Base-by-base conservation (phyloP, 2,329 filamentous ascomycete species). In the Dactylellina leptospora region DNA sequence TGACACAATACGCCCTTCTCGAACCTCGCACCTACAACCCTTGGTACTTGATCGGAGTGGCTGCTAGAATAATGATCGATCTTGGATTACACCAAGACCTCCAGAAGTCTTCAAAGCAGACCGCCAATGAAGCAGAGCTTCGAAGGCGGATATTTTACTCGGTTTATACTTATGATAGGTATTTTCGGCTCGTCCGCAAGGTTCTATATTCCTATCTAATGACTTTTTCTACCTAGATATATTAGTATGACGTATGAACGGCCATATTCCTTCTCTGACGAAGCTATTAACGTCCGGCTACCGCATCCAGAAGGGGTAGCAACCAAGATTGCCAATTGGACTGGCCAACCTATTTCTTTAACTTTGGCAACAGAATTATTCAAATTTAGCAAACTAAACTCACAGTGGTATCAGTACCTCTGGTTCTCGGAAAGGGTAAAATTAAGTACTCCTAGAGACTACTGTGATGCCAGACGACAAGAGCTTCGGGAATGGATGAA, bases 1-100 rank as follows among this genome's bases (percentile, higher is more conserved):
- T 97, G 56, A 92, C 92, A 0, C 88, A 96, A 76, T 97, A 96
- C 79, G 89, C 93, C 2, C 90, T 95, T 82, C 83, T 96, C 53
- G 93, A 97, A 76, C 93, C 93, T 1, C 86, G 88, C 42, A 92
- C 96, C 78, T 97, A 96, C 77, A 92, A 96, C 77, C 92, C 90
- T 76, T 97, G 95, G 93, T 93, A 95, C 74, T 81, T 97, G 73
- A 90, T 97, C 62, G 95, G 93, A 4, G 93, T 95, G 78, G 93
- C 93, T 4, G 91, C 91, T 40, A 87, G 93, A 66, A 91, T 92
- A 4, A 88, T 93, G 77, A 86, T 97, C 20, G 95, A 99, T 80
- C 82, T 97, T 27, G 95, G 95, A 5, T 88, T 96, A 66, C 95
- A 97, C 79, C 93, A 97, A 80, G 93, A 97, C 75, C 92, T 92